Evolutionary conservation across 306 rosid species (phyloP).

Genomic region (Parietaria judaica): DNA sequence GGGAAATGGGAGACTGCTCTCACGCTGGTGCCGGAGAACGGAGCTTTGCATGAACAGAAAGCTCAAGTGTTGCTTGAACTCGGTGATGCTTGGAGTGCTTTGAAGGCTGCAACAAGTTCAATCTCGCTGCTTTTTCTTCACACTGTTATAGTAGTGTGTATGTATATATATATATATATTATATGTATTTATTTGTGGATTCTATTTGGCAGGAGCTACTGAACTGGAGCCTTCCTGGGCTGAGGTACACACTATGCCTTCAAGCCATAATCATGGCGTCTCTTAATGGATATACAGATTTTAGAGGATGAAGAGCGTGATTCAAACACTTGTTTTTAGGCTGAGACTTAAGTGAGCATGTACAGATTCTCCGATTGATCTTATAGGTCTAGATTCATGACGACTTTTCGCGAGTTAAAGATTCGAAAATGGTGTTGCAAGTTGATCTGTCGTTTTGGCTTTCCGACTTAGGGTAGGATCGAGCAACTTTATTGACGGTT

Average conservation of each 20-base stretch:
- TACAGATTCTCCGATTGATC: too few relatives aligned
- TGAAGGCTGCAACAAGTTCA: conserved; percentile 80
- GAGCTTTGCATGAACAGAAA: conserved; percentile 75
- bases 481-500: too few relatives aligned
- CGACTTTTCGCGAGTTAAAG: too few relatives aligned
- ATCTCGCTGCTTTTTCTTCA: conserved; percentile 14
- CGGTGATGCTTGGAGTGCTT: conserved; percentile 86
- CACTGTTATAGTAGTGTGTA: too few relatives aligned
- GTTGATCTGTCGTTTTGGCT: too few relatives aligned
- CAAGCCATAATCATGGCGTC: conserved; percentile 7
- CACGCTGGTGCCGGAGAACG: conserved; percentile 54
- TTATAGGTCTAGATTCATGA: too few relatives aligned
- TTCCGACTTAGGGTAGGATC: too few relatives aligned
- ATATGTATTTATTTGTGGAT: background rate
- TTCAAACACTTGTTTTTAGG: background rate
- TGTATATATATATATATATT: too few relatives aligned
- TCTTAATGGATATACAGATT: background rate
- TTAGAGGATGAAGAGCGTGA: background rate
- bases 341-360: too few relatives aligned
- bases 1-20: conserved; percentile 92
- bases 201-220: conserved; percentile 53
- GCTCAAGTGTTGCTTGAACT: conserved; percentile 80
- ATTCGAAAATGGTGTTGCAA: too few relatives aligned
- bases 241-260: conserved; percentile 46
- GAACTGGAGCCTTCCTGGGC: conserved; percentile 90